Percentiles rank a stretch among this genome's conserved stretches.
These are phyloP conservation scores for Colletotrichum euphorbiae DNA, from an alignment of 2,329 filamentous ascomycete genomes.

Conservation along the genomic window DNA sequence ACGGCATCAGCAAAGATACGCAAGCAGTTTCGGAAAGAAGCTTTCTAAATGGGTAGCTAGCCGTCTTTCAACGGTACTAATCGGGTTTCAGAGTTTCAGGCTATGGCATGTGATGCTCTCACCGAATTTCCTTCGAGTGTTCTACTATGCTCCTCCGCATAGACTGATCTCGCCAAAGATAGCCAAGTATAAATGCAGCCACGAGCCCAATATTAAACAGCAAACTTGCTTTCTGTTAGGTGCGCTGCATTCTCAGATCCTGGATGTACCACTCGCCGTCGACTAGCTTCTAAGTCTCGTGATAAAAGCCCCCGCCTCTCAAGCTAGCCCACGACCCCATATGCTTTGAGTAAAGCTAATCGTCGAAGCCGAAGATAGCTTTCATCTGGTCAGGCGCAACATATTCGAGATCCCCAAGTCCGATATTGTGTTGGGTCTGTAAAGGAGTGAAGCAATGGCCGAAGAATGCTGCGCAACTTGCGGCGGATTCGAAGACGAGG, in stretches of 20 bases:
- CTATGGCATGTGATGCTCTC: too few relatives aligned
- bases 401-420: slow-evolving; percentile 44
- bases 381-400: slow-evolving; percentile 34
- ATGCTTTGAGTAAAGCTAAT: slow-evolving; percentile 11
- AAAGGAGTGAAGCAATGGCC: slow-evolving; percentile 39
- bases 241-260: slow-evolving; percentile 41
- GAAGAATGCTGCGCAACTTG: slow-evolving; percentile 41
- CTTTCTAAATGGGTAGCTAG: too few relatives aligned
- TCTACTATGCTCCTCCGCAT: too few relatives aligned
- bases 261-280: slow-evolving; percentile 43
- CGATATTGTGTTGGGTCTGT: slow-evolving; percentile 44
- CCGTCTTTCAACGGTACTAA: too few relatives aligned
- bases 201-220: neutral
- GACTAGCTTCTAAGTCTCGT: slow-evolving; percentile 43
- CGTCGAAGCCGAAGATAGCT: slow-evolving; percentile 32
- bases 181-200: too few relatives aligned
- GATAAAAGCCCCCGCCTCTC: slow-evolving; percentile 43
- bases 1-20: too few relatives aligned
- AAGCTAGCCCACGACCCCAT: slow-evolving; percentile 41
- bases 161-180: too few relatives aligned
- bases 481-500: slow-evolving; percentile 32
- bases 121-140: too few relatives aligned
- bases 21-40: too few relatives aligned
- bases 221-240: neutral
- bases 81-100: too few relatives aligned